A percentile compares a stretch with the other conserved stretches of the same genome.
Conservation (phyloP, 768 basidiomycete genomes). For the Fomitopsis pulvina region DNA sequence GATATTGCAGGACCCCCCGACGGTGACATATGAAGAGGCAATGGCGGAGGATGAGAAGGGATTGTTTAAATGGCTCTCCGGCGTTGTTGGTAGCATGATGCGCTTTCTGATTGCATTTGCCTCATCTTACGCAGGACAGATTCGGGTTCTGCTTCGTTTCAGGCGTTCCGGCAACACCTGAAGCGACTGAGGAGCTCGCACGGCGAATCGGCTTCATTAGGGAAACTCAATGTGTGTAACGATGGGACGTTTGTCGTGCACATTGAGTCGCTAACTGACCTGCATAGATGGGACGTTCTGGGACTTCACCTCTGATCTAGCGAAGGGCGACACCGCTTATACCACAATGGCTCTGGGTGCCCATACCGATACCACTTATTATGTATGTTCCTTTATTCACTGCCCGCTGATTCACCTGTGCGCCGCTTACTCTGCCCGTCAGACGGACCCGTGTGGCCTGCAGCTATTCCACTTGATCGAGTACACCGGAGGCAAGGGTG, state of each 20-base stretch:
- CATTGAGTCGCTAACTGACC: not conserved
- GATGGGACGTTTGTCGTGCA: not conserved
- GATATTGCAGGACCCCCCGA: constrained; percentile 71
- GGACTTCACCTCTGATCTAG: constrained; percentile 91
- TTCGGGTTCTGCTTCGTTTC: constrained; percentile 88
- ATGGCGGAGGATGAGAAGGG: constrained; percentile 63
- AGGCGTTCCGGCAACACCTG: constrained; percentile 72
- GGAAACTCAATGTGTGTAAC: constrained; percentile 63
- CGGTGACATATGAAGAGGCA: constrained; percentile 62
- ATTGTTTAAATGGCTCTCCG: constrained; percentile 73
- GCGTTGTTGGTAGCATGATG: constrained; percentile 57
- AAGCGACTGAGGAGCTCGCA: constrained; percentile 77
- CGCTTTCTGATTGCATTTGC: not conserved
- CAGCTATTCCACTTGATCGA: constrained; percentile 94
- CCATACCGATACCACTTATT: constrained; percentile 78
- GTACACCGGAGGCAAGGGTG: constrained; percentile 75
- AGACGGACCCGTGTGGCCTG: constrained; percentile 94
- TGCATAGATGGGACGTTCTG: constrained; percentile 84
- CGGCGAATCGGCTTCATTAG: constrained; percentile 81
- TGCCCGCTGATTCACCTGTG: not conserved
- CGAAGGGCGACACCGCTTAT: constrained; percentile 92
- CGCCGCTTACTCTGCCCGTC: not conserved
- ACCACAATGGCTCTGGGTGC: constrained; percentile 82
- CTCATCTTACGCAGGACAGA: constrained; percentile 47
- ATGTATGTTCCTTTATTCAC: constrained; percentile 30